Evolutionary conservation across 495 filamentous ascomycete genomes (phyloP), one percentile per base, ranked within the genome.

Genomic region (Xylaria nigripes): DNA sequence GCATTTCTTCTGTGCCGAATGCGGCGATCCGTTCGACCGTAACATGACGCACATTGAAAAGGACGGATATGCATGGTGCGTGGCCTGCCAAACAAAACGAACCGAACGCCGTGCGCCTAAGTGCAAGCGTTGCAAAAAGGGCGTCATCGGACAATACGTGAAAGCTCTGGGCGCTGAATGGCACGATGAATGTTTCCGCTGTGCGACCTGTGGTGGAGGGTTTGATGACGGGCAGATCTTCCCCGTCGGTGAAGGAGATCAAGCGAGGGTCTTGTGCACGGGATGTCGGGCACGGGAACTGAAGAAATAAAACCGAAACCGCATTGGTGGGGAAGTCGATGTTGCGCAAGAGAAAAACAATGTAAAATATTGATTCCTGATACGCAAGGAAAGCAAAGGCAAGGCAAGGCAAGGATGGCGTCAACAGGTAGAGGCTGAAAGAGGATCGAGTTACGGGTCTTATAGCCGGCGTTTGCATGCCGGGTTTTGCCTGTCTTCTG

Each of bases 1-100:
- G 1, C 93, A 99, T 73, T 99, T 99, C 76, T 99, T 97, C 79
- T 99, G 93, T 66, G 94, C 94, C 25, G 88, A 99, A 77, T 99
- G 93, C 71, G 93, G 93, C 57, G 93, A 99, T 78, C 90, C 91
- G 16, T 96, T 96, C 67, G 85, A 86, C 65, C 74, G 77, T 15
- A 74, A 79, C 36, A 91, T 83, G 48, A 90, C 90, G 45, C 93
- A 95, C 67, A 93, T 99, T 21, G 94, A 99, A 68, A 95, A 94
- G 68, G 92, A 97, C 59, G 92, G 92, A n/a, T 97, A 94, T 72
- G 93, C 93, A 29, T 99, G 94, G 94, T 99, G 93, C 68, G 80
- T 97, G 15, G 75, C 76, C 30, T 99, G 93, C 68, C 91, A 97
- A 72, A 90, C 89, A 30, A 91, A 90, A 56, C 81, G 94, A 22